Evolutionary conservation across 2,329 filamentous ascomycete genomes (phyloP).

Genomic region (Diplodia corticola): DNA sequence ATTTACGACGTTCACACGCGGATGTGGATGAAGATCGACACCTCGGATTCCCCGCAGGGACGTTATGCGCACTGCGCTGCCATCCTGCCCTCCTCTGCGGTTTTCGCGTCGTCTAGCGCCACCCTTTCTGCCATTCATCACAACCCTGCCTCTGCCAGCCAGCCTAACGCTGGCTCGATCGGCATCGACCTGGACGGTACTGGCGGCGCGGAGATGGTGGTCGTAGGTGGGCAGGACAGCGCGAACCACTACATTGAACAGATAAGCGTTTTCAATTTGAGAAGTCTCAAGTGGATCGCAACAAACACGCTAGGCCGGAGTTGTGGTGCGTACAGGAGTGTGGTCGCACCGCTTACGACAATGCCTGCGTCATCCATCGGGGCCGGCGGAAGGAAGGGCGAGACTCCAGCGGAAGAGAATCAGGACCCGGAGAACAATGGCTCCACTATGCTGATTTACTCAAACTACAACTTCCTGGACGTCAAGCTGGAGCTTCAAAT

Average conservation of each 20-base stretch:
- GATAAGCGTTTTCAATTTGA: conserved; percentile 95
- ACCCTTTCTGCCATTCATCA: conserved; percentile 85
- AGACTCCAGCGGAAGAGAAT: conserved; percentile 23
- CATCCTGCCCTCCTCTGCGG: conserved; percentile 82
- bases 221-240: conserved; percentile 94
- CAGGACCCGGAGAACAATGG: conserved; percentile 44
- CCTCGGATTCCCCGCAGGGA: conserved; percentile 82
- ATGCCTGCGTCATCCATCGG: conserved; percentile 67
- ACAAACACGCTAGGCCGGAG: conserved; percentile 85
- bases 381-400: conserved; percentile 47
- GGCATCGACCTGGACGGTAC: conserved; percentile 87
- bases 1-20: conserved; percentile 84
- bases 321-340: conserved; percentile 94
- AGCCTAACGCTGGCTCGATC: conserved; percentile 79
- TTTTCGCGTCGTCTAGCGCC: conserved; percentile 81
- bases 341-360: conserved; percentile 79
- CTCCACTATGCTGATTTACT: conserved; percentile 89
- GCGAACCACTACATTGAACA: conserved; percentile 99
- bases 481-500: conserved; percentile 95
- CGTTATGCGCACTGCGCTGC: conserved; percentile 96
- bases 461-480: conserved; percentile 98
- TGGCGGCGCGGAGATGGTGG: conserved; percentile 94
- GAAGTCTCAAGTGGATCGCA: conserved; percentile 92
- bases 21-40: conserved; percentile 81
- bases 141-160: conserved; percentile 75